Evolutionary conservation across 441 rosid genomes (phyloP).

Genomic region (Pelargonium fulgidum): DNA sequence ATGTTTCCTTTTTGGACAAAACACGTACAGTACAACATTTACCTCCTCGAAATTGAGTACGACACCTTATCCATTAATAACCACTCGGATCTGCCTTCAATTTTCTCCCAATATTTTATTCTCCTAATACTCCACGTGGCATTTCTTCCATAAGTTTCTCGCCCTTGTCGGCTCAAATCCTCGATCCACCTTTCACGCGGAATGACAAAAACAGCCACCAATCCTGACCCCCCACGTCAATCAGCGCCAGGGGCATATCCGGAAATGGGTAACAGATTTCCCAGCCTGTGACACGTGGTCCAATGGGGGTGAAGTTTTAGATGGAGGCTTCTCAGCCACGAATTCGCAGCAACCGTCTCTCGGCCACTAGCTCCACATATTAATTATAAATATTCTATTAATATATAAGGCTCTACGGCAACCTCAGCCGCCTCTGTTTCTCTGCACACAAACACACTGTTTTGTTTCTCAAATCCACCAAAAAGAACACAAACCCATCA

Average conservation of each 20-base stretch:
- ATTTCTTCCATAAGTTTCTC: too few relatives aligned
- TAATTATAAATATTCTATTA: too few relatives aligned
- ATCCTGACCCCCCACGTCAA: neutral
- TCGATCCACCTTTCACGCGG: neutral
- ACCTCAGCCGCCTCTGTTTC: neutral
- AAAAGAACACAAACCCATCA: too few relatives aligned
- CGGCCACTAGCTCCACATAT: neutral
- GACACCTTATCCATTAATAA: too few relatives aligned
- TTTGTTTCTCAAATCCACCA: neutral
- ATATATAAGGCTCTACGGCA: neutral
- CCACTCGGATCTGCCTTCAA: too few relatives aligned
- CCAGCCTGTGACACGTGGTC: slow-evolving; percentile 29
- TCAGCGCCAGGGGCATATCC: neutral
- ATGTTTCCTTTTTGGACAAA: too few relatives aligned
- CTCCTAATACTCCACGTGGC: too few relatives aligned
- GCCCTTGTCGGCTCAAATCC: too few relatives aligned
- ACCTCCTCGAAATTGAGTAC: too few relatives aligned
- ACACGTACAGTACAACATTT: too few relatives aligned
- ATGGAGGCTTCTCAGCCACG: slow-evolving; percentile 42
- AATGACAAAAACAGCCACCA: neutral
- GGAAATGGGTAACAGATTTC: too few relatives aligned
- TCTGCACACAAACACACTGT: neutral
- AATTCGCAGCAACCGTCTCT: slow-evolving; percentile 18
- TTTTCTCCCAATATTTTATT: too few relatives aligned
- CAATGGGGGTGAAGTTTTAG: slow-evolving; percentile 26